Evolutionary conservation across 148 eudicot species (phyloP).

Genomic region (Silene conica): DNA sequence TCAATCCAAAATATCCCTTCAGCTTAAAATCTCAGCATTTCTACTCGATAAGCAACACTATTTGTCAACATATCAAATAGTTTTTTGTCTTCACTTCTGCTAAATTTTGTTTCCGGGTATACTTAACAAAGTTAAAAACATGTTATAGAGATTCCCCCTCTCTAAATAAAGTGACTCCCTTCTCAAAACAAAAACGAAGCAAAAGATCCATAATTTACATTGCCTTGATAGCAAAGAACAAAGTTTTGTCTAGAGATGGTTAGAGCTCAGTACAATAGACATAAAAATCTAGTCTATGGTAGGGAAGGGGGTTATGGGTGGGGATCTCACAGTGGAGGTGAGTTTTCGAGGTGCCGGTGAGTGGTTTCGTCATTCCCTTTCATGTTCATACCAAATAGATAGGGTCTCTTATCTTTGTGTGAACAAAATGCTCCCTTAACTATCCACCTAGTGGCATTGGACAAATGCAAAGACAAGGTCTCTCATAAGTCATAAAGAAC

Average conservation of each 20-base stretch:
- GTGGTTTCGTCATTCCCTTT: not conserved
- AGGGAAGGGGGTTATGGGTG: too few species aligned
- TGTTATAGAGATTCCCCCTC: not conserved
- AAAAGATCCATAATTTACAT: not conserved
- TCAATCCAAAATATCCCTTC: not conserved
- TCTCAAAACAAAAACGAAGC: not conserved
- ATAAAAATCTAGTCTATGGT: not conserved
- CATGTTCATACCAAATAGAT: not conserved
- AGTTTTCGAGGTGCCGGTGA: too few species aligned
- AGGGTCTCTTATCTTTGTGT: too few species aligned
- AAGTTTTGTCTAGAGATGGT: not conserved
- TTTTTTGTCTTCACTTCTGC: not conserved
- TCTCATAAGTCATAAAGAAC: not conserved
- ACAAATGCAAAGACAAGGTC: not conserved
- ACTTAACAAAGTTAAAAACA: not conserved
- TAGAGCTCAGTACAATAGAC: not conserved
- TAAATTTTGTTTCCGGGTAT: not conserved
- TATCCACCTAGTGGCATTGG: not conserved
- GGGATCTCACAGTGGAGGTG: too few species aligned
- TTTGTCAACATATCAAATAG: not conserved
- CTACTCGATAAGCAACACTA: not conserved
- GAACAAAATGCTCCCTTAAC: not conserved
- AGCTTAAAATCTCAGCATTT: not conserved
- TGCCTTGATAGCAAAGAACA: not conserved
- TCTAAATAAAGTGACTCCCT: not conserved